Conservation (phyloP, 2,329 filamentous ascomycete species). For the Cryphonectria parasitica region DNA sequence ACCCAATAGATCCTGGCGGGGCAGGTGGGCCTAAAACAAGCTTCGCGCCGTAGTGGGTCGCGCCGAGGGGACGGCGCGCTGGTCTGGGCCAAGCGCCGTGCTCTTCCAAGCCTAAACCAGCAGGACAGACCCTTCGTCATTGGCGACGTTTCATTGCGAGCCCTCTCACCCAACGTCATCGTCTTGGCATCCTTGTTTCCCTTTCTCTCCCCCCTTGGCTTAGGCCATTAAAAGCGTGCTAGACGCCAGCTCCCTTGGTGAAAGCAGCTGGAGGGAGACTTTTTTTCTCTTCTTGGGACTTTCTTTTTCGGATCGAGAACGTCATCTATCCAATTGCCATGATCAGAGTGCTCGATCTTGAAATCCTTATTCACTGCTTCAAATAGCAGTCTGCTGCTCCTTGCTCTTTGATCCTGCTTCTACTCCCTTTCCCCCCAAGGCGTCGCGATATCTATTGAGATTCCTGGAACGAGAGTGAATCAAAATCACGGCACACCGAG, state of each 20-base stretch:
- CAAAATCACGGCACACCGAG: background rate
- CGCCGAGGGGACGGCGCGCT: background rate
- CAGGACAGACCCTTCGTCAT: background rate
- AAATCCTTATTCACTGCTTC: background rate
- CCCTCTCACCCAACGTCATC: slow-evolving; percentile 14
- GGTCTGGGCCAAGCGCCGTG: slow-evolving; percentile 9
- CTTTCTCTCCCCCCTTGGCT: background rate
- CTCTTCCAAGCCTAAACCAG: background rate
- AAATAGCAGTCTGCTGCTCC: background rate
- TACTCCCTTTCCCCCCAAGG: background rate
- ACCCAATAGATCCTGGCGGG: slow-evolving; percentile 20
- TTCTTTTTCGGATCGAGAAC: background rate
- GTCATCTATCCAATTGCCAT: background rate
- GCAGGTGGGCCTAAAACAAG: slow-evolving; percentile 14
- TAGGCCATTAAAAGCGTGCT: background rate
- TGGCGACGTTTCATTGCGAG: slow-evolving; percentile 1
- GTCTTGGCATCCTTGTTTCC: slow-evolving; percentile 3
- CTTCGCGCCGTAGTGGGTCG: slow-evolving; percentile 12
- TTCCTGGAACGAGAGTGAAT: background rate
- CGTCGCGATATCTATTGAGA: background rate
- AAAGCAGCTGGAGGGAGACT: background rate
- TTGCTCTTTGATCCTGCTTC: background rate
- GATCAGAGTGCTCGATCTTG: background rate
- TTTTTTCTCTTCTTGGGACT: background rate
- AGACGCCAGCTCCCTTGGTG: background rate